Base-by-base conservation (phyloP, 441 rosid species). In the Jatropha podagrica region DNA sequence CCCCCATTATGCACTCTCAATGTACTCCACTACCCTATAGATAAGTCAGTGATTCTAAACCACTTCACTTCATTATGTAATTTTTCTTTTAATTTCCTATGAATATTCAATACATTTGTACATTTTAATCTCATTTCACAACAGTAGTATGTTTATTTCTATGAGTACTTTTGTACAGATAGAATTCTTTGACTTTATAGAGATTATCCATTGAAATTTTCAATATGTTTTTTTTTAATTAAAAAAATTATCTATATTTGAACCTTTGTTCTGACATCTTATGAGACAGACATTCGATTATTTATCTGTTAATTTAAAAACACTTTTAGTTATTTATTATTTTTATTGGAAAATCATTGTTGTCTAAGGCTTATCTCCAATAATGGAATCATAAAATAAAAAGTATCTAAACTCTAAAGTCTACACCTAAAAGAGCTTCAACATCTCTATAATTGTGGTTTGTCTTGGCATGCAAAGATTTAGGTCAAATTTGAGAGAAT, bases 401-500 rank as follows among this genome's bases (percentile, higher is more conserved):
- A 11, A 15, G 58, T 48, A 68, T 12, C 17, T 12, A 44, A 38
- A 55, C 10, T 12, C 38, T 4, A 44, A 56, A 55, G 18, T 32
- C 64, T 26, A 68, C 8, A 26, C 23, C 41, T 13, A 5, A 68
- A 68, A 48, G n/a, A 17, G 4, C 40, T 2, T 20, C 13, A 13
- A 3, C 27, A 58, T 40, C 58, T 58, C 41, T 11, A 23, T 7
- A 63, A 68, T 74, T 59, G 73, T 78, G 64, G n/a, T 26, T 74
- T 77, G 82, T 86, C 86, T 77, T 76, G 78, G 6, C 84, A 40
- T 58, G 73, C 41, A 54, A 51, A 72, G 74, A 75, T 60, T 41
- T 61, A 82, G 80, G 86, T 83, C 88, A 85, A 83, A 73, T 48
- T 76, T 59, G 77, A 76, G 81, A 80, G 81, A 77, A 46, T 48